phyloP scores from a whole-genome alignment of 441 rosid genomes.

The Codiaeum variegatum region DNA sequence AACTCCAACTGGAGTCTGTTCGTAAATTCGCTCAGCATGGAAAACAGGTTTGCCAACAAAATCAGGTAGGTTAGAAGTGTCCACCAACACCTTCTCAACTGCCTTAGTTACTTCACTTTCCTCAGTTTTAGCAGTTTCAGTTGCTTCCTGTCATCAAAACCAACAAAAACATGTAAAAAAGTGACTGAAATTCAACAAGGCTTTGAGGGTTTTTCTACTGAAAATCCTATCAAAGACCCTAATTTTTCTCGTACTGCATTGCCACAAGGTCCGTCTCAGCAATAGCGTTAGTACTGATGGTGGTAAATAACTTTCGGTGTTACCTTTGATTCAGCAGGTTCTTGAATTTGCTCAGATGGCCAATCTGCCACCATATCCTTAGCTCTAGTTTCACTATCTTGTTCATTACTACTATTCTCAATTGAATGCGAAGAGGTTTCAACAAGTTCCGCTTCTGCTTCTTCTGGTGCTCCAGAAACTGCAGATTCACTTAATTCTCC shows the following conservation, averaged over 20 bases:
- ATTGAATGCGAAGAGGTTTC: slow-evolving; percentile 32
- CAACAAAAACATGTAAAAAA: background rate
- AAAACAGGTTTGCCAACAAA: slow-evolving; percentile 96
- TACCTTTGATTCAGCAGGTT: slow-evolving; percentile 37
- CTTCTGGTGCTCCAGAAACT: slow-evolving; percentile 29
- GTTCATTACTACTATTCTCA: slow-evolving; percentile 27
- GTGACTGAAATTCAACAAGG: background rate
- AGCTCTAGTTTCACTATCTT: slow-evolving; percentile 24
- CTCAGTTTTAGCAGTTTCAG: slow-evolving; percentile 29
- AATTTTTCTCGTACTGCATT: background rate
- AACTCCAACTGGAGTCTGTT: slow-evolving; percentile 81
- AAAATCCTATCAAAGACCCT: background rate
- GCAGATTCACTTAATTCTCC: slow-evolving; percentile 47
- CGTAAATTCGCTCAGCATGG: slow-evolving; percentile 76
- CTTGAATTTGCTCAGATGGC: slow-evolving; percentile 19
- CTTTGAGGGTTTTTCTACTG: background rate
- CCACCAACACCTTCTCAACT: slow-evolving; percentile 63
- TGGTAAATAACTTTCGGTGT: background rate
- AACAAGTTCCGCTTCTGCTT: slow-evolving; percentile 26
- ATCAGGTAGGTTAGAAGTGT: slow-evolving; percentile 55
- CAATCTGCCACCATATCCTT: slow-evolving; percentile 19
- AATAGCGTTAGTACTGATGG: background rate
- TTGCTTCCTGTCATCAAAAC: slow-evolving; percentile 38
- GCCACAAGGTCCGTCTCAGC: background rate
- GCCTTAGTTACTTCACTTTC: slow-evolving; percentile 36